Percentiles rank a stretch among this genome's conserved stretches.
phyloP scores from a whole-genome alignment of 352 stramenopile genomes.

The Phytophthora crassamura region DNA sequence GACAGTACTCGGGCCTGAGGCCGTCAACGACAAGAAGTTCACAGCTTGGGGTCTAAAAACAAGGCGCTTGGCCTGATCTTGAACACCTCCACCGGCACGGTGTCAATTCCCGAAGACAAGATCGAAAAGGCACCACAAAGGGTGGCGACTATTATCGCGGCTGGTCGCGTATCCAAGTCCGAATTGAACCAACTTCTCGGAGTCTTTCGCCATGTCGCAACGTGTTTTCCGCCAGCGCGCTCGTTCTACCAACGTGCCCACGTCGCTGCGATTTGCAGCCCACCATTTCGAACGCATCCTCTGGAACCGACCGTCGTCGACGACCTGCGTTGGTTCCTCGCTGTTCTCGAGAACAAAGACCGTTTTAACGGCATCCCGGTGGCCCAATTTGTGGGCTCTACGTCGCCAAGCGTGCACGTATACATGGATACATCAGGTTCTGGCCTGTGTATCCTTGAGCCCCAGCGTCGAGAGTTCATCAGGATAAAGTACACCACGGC shows the following conservation, averaged over 20 bases:
- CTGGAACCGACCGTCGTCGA: not conserved
- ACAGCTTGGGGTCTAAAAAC: not conserved
- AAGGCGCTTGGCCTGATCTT: constrained; percentile 16
- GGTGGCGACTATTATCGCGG: not conserved
- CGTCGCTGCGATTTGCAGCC: not conserved
- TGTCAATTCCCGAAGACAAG: constrained; percentile 21
- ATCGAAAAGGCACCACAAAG: not conserved
- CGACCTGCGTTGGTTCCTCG: constrained; percentile 16
- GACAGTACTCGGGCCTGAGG: constrained; percentile 4
- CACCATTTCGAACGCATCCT: not conserved
- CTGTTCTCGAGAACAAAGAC: not conserved
- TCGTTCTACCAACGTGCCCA: constrained; percentile 14
- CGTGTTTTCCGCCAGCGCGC: constrained; percentile 9
- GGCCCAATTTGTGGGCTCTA: not conserved
- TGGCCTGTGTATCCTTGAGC: constrained; percentile 22
- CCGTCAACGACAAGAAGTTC: constrained; percentile 27
- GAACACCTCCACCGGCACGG: constrained; percentile 5
- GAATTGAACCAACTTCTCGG: constrained; percentile 12
- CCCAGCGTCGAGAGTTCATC: constrained; percentile 9
- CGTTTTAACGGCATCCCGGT: constrained; percentile 23
- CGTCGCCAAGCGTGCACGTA: constrained; percentile 7
- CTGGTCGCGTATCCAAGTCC: not conserved
- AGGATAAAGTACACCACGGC: not conserved
- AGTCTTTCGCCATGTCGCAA: constrained; percentile 2
- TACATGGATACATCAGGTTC: constrained; percentile 28